These are phyloP conservation scores for Agastache rugosa DNA, from an alignment of 257 asterid species.

Conservation along the genomic window DNA sequence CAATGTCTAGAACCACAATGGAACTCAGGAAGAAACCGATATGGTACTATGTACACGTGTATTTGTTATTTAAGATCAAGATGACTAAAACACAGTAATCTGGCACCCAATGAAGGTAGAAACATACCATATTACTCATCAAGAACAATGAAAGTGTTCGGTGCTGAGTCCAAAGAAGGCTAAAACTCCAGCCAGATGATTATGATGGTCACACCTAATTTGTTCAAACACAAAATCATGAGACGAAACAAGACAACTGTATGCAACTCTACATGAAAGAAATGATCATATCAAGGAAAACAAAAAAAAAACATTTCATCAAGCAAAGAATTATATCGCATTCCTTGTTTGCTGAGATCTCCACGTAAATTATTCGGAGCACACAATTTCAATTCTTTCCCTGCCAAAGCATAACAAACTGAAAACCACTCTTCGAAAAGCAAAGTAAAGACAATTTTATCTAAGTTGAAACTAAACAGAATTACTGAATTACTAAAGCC, in stretches of 20 bases:
- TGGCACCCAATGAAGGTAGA: background rate
- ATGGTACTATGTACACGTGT: background rate
- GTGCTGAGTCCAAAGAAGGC: constrained; percentile 20
- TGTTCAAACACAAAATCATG: constrained; percentile 1
- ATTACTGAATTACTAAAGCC: no score
- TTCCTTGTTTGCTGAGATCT: background rate
- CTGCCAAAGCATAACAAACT: background rate
- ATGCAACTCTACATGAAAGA: constrained; percentile 16
- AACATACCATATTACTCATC: constrained; percentile 51
- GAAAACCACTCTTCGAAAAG: background rate
- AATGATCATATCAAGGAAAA: background rate
- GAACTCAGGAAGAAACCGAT: constrained; percentile 10
- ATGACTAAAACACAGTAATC: background rate
- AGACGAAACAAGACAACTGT: constrained; percentile 9
- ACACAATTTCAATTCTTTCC: background rate
- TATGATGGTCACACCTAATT: constrained; percentile 17
- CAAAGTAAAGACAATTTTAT: background rate
- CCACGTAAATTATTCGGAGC: background rate
- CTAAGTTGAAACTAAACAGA: background rate
- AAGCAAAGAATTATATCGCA: background rate
- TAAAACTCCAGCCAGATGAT: constrained; percentile 27
- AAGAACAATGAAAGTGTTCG: constrained; percentile 17
- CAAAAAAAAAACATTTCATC: background rate
- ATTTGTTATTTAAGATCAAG: background rate
- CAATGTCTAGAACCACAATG: background rate